Evolutionary conservation across 2,329 filamentous ascomycete genomes (phyloP).

Genomic region (Trichoderma asperellum): DNA sequence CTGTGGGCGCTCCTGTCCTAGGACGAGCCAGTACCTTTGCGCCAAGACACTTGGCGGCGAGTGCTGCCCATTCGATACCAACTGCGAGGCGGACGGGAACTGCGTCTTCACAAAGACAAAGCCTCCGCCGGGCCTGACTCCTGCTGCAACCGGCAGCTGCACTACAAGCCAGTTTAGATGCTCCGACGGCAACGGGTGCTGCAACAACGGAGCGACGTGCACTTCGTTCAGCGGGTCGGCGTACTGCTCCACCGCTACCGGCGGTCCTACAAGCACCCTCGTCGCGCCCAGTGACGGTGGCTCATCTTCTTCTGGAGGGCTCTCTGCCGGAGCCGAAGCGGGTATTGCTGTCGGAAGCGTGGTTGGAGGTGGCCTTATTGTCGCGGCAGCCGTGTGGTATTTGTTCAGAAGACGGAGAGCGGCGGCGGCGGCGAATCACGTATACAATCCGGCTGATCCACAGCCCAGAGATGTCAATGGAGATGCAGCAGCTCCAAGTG

Average conservation of each 20-base stretch:
- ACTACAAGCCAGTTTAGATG: slow-evolving; percentile 51
- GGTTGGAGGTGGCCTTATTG: slow-evolving; percentile 47
- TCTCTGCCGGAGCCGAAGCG: slow-evolving; percentile 54
- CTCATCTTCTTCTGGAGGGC: slow-evolving; percentile 2
- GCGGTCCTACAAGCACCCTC: slow-evolving; percentile 35
- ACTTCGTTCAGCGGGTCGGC: slow-evolving; percentile 43
- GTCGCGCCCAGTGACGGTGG: slow-evolving; percentile 19
- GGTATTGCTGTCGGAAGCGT: slow-evolving; percentile 61
- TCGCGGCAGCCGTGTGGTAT: slow-evolving; percentile 53
- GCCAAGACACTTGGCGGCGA: slow-evolving; percentile 48
- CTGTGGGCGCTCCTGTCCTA: slow-evolving; percentile 47
- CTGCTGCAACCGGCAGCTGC: slow-evolving; percentile 47
- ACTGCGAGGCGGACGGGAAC: slow-evolving; percentile 45
- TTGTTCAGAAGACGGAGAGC: slow-evolving; percentile 48
- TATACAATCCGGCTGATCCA: not conserved
- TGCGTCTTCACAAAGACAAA: slow-evolving; percentile 44
- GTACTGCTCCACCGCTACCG: slow-evolving; percentile 46
- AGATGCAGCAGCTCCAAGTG: slow-evolving; percentile 32
- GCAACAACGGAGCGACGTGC: slow-evolving; percentile 50
- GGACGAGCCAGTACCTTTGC: slow-evolving; percentile 51
- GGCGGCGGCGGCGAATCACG: not conserved
- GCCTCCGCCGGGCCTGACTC: slow-evolving; percentile 39
- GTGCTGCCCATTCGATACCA: slow-evolving; percentile 53
- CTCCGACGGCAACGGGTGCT: slow-evolving; percentile 54
- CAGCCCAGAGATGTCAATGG: no score